These are phyloP conservation scores for Geotrichum phurueaensis DNA, from an alignment of 1,139 yeast genomes.

Conservation along the genomic window DNA sequence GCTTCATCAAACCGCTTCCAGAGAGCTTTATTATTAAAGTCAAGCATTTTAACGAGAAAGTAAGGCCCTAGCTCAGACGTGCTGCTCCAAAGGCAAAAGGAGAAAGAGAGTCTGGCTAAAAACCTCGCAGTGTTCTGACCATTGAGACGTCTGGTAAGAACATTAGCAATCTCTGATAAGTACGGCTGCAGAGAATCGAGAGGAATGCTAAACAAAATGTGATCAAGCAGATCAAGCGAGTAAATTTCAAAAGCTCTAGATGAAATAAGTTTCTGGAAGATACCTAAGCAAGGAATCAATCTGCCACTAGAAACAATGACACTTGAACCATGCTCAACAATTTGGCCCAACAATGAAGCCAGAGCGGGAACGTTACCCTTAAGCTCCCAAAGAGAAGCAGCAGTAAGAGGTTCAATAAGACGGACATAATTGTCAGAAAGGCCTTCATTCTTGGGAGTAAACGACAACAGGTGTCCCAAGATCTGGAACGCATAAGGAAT, in stretches of 20 bases:
- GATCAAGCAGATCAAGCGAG: constrained; percentile 80
- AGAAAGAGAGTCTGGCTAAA: constrained; percentile 51
- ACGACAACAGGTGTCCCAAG: constrained; percentile 69
- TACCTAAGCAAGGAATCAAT: constrained; percentile 81
- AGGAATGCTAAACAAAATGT: constrained; percentile 57
- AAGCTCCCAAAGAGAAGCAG: constrained; percentile 89
- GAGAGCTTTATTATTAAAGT: neutral
- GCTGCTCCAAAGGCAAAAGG: constrained; percentile 61
- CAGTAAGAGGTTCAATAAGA: constrained; percentile 71
- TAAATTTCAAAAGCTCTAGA: constrained; percentile 72
- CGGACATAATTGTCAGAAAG: constrained; percentile 63
- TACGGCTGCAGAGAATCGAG: constrained; percentile 47
- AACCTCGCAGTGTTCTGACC: constrained; percentile 76
- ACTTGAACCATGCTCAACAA: constrained; percentile 56
- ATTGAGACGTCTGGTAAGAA: constrained; percentile 75
- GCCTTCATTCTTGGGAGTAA: constrained; percentile 43
- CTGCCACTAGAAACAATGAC: constrained; percentile 33
- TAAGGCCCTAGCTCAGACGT: constrained; percentile 40
- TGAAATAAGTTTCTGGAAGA: constrained; percentile 88
- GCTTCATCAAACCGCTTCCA: constrained; percentile 47
- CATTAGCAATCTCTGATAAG: constrained; percentile 64
- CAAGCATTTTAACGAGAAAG: constrained; percentile 46
- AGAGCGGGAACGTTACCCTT: constrained; percentile 92
- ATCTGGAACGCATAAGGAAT: constrained; percentile 90
- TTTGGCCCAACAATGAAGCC: constrained; percentile 68